Conservation (phyloP, 305 asterid species). For the Fraxinus nigra region DNA sequence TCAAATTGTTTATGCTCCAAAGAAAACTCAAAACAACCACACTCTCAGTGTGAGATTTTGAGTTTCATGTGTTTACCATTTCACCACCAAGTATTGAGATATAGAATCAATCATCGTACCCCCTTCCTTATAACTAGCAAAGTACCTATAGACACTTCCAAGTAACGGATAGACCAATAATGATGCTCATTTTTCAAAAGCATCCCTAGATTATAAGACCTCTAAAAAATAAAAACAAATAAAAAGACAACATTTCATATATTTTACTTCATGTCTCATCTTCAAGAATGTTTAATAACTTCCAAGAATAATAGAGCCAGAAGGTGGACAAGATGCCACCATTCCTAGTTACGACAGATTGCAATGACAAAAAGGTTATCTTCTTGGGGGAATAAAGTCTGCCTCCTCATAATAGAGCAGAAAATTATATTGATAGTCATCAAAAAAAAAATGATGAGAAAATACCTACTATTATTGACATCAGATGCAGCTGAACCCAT, state of each 20-base stretch:
- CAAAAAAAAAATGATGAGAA: conserved; percentile 27
- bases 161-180: background rate
- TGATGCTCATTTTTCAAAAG: background rate
- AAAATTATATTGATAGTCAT: background rate
- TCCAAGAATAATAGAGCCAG: background rate
- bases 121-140: background rate
- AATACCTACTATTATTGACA: conserved; percentile 75
- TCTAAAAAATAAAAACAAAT: background rate
- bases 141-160: background rate
- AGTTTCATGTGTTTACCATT: background rate
- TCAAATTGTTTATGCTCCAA: background rate
- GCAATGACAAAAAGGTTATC: background rate
- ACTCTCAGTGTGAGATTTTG: background rate
- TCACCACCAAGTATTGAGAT: background rate
- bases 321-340: background rate
- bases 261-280: background rate
- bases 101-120: background rate
- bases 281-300: background rate
- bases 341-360: background rate
- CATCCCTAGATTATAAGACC: background rate
- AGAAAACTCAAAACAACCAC: background rate
- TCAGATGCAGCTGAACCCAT: conserved; percentile 84
- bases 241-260: background rate
- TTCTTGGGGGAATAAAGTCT: background rate
- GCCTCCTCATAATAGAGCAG: background rate